Evolutionary conservation across 1,284 basidiomycete genomes (phyloP), one percentile per base, ranked within the genome.

Genomic region (Rhodotorula sp.): DNA sequence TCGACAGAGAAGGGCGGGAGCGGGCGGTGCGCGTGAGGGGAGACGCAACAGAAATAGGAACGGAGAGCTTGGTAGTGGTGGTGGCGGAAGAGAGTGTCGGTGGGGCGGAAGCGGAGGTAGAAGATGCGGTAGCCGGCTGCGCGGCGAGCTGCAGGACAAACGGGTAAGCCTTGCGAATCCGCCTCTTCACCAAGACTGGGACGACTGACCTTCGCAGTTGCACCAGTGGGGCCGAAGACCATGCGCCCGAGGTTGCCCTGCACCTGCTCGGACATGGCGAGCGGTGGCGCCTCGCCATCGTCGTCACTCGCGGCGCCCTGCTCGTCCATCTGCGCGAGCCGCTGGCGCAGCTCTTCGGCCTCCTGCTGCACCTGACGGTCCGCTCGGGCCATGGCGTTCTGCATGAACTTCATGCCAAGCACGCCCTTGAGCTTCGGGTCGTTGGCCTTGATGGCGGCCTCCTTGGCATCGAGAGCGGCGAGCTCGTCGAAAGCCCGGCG

Each of bases 381-480:
- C 68, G 88, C 86, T 74, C 91, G 85, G 19, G 87, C 87, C 82
- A 90, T 88, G 0, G 91, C 93, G 71, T 93, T 90, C 80, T 90
- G 89, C 94, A 97, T 97, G 82, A 97, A 97, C 82, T 94, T 94
- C 93, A 97, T 95, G 76, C 88, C 86, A 81, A 94, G 90, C 17
- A 96, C 85, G 21, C 84, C 84, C 78, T 88, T 87, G 79, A 88
- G 88, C 69, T 84, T 83, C 78, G 86, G 86, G 73, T 72, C 80
- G 19, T 66, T 60, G 27, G 65, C 72, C 23, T 64, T 64, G 10
- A 57, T 63, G 5, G 67, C 73, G 14, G 65, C 72, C 57, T 77
- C 72, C 64, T 72, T 73, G 14, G 67, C 69, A 19, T 77, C 73
- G 41, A 77, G 61, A 7, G 61, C 54, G 1, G 64, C 75, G 56